Evolutionary conservation across 441 rosid genomes (phyloP), one percentile per base, ranked within the genome.

Genomic region (Mallotus japonicus): DNA sequence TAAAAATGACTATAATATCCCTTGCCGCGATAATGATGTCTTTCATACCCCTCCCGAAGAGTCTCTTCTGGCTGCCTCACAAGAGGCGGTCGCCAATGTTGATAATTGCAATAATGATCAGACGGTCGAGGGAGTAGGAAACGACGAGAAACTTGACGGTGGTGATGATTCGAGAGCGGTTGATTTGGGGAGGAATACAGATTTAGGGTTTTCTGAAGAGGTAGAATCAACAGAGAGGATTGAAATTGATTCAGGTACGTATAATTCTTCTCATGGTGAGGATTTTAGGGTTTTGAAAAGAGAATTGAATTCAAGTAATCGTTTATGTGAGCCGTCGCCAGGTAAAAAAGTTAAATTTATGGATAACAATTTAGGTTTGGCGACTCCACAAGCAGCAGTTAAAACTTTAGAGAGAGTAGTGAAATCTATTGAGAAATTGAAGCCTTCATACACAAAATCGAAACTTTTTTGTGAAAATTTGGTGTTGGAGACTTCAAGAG

Each of bases 11-110:
- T 1, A 6, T 17, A 60, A 69, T 54, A n/a, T 65, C 40, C 34
- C 74, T 17, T 42, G 20, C 24, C 44, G 34, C 32, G 74, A 83
- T 22, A 72, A 24, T 49, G 87, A 83, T 14, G 74, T 66, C 57
- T 87, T 83, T 69, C 81, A 59, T 42, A 78, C 85, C 51, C 90
- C 82, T 57, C 77, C 83, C 0, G 87, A 80, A 60, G 82, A 22
- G 15, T 34, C 83, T 14, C 22, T 63, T 19, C 46, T 13, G 34
- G 46, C 76, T 0, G 6, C 16, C 69, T 67, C 76, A 22, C 46
- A 46, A 37, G 71, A 40, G 56, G 15, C 19, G 37, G 78, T 40
- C 24, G 28, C 42, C 14, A 12, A 47, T 8, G 15, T 58, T 34
- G 40, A 34, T 34, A 34, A 24, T 24, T 24, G 28, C 28, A 24